phyloP scores from a whole-genome alignment of 768 basidiomycete species.

The Rhodotorula graminis region DNA sequence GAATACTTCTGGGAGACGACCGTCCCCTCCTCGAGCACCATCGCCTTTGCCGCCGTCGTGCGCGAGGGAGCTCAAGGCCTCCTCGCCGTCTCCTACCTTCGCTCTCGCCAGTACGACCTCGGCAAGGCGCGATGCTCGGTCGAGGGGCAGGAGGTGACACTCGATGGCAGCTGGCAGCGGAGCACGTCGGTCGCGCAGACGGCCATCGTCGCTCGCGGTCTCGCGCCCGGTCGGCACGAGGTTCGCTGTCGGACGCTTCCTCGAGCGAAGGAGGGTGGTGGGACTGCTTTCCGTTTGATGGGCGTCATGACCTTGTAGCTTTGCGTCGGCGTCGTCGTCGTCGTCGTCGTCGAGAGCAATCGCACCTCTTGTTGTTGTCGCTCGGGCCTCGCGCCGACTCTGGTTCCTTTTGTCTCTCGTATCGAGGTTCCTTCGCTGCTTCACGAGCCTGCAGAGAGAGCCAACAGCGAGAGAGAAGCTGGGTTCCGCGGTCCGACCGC shows the following conservation, averaged over 20 bases:
- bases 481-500: no score
- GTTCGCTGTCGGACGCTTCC: neutral
- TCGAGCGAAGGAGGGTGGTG: no score
- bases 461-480: no score
- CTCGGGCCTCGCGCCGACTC: neutral
- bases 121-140: constrained; percentile 7
- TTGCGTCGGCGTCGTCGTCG: no score
- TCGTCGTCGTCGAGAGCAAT: no score
- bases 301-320: neutral
- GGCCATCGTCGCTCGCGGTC: neutral
- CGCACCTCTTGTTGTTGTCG: neutral
- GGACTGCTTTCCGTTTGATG: constrained; percentile 1
- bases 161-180: neutral
- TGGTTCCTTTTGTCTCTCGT: no score
- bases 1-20: constrained; percentile 11
- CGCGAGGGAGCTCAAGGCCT: neutral
- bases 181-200: constrained; percentile 1
- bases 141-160: neutral
- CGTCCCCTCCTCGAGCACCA: neutral
- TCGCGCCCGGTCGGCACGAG: neutral
- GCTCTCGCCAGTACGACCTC: constrained; percentile 10
- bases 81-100: constrained; percentile 8
- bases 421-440: no score
- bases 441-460: no score
- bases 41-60: neutral